Percentiles rank a stretch among this genome's conserved stretches.
Conservation (phyloP, 352 stramenopile genomes). For the Globisporangium cederbergense region DNA sequence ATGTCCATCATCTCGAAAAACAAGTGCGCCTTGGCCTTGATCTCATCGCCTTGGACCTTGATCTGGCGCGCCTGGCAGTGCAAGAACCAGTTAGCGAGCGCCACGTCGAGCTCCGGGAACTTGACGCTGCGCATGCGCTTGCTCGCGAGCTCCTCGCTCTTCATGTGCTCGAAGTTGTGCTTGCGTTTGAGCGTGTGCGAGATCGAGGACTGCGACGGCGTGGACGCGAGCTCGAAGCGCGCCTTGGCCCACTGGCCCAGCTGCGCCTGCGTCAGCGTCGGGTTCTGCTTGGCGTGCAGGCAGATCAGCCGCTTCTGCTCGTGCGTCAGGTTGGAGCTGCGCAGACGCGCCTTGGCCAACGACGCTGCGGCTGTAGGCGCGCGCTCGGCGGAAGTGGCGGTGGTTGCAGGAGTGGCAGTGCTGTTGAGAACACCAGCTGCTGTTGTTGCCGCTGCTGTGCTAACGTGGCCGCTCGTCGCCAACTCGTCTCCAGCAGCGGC, state of each 20-base stretch:
- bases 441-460: neutral
- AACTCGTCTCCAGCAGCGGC: neutral
- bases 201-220: conserved; percentile 77
- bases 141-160: conserved; percentile 65
- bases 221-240: conserved; percentile 54
- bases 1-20: conserved; percentile 66
- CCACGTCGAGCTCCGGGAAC: conserved; percentile 70
- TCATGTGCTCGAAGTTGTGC: conserved; percentile 68
- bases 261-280: conserved; percentile 69
- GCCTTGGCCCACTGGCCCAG: conserved; percentile 70
- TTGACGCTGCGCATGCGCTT: conserved; percentile 79
- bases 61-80: conserved; percentile 60
- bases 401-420: neutral
- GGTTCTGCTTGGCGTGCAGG: conserved; percentile 65
- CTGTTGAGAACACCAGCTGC: neutral
- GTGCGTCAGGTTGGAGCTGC: conserved; percentile 75
- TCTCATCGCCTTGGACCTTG: conserved; percentile 64
- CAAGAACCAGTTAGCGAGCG: conserved; percentile 80
- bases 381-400: neutral
- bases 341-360: conserved; percentile 33
- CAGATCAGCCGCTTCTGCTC: conserved; percentile 82
- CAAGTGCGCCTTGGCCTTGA: conserved; percentile 65
- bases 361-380: neutral
- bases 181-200: conserved; percentile 80
- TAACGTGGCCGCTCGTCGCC: neutral